Evolutionary conservation across 257 asterid genomes (phyloP), one percentile per base, ranked within the genome.

Genomic region (Solanum pennellii): DNA sequence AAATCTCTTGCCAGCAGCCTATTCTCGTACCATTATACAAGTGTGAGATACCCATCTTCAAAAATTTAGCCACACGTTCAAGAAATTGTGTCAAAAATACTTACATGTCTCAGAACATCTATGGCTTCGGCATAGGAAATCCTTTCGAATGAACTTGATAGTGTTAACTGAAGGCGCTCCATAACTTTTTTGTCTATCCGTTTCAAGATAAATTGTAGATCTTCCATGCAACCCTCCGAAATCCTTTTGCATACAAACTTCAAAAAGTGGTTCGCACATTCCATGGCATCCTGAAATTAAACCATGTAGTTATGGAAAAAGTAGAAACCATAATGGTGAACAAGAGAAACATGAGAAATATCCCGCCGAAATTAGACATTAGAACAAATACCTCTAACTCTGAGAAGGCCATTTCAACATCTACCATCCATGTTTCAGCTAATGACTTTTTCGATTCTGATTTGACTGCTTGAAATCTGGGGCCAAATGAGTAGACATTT

Each of bases 391-490:
- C 98, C 94, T 97, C 93, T 27, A 94, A 79, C 27, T 93, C 89
- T 42, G 98, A 82, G 92, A 97, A 97, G 12, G 99, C 96, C 94
- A 97, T 92, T 90, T 95, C 98, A 69, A 90, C 86, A 91, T 97
- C 99, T 49, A 92, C 94, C 92, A 91, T 88, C 98, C 97, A 97
- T 96, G 93, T 94, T 93, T 97, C 99, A 16, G 98, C 93, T 88
- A 95, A 73, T 5, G 91, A 83, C 71, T 87, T 94, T 91, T 82
- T 94, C 23, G 98, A 93, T 18, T 92, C 92, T 3, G 86, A 66
- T 88, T 41, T 89, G 33, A 88, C 88, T 0, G 98, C 96, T 13
- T 25, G 89, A 86, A 97, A 97, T 87, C 97, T 92, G 41, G 99
- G 99, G 88, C 98, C 98, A 44, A 94, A 90, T 6, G 98, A 62